Evolutionary conservation across 2,329 filamentous ascomycete species (phyloP).

Genomic region (Penicillium concentricum): DNA sequence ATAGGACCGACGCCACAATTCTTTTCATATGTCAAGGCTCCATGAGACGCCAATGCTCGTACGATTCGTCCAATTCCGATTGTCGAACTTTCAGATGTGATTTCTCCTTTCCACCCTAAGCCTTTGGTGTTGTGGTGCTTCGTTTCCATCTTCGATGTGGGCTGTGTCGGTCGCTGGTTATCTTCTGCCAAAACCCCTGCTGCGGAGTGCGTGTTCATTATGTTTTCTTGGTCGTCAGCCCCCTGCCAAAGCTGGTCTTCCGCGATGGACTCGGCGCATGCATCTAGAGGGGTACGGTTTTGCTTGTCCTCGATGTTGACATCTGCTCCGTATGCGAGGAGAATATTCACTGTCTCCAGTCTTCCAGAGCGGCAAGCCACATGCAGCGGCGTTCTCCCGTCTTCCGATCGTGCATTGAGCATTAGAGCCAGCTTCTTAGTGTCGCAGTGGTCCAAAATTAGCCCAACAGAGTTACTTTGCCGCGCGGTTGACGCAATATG

Average conservation of each 20-base stretch:
- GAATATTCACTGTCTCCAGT: conserved; percentile 16
- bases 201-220: neutral
- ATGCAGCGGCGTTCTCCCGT: conserved; percentile 21
- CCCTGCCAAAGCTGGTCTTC: conserved; percentile 14
- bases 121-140: neutral
- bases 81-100: conserved; percentile 13
- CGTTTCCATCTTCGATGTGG: neutral
- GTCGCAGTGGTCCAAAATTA: conserved; percentile 17
- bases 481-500: conserved; percentile 21
- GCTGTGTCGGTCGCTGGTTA: neutral
- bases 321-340: conserved; percentile 19
- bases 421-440: neutral
- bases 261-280: conserved; percentile 6
- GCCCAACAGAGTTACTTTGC: conserved; percentile 19
- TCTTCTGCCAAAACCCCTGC: conserved; percentile 2
- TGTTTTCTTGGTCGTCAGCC: conserved; percentile 8
- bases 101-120: conserved; percentile 14
- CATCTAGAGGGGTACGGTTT: conserved; percentile 1
- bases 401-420: conserved; percentile 12
- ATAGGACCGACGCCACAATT: neutral
- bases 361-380: conserved; percentile 23
- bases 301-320: conserved; percentile 2
- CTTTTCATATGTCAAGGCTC: conserved; percentile 1
- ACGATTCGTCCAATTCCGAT: conserved; percentile 12
- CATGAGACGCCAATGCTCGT: conserved; percentile 6